These are phyloP conservation scores for Candida succiphila DNA, from an alignment of 805 yeast species.

Conservation along the genomic window DNA sequence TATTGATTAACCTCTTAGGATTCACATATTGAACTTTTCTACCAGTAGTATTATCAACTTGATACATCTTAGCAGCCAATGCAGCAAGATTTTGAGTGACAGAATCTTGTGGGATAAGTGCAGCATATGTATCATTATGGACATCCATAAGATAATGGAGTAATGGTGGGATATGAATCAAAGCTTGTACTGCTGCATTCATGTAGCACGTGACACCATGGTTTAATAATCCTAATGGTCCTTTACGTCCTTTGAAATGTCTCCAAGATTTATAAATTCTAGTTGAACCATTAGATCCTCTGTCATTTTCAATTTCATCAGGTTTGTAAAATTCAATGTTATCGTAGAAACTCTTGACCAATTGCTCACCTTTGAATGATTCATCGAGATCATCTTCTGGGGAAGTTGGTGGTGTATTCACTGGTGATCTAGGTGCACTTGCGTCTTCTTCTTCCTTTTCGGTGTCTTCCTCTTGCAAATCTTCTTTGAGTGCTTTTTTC, in stretches of 20 bases:
- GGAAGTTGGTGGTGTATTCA: conserved; percentile 1
- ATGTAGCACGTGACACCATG: conserved; percentile 96
- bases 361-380: neutral
- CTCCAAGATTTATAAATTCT: conserved; percentile 69
- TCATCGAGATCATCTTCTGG: conserved; percentile 1
- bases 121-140: conserved; percentile 38
- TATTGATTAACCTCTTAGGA: conserved; percentile 63
- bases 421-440: neutral
- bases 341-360: conserved; percentile 12
- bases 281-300: conserved; percentile 49
- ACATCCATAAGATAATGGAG: conserved; percentile 74
- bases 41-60: conserved; percentile 30
- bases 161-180: conserved; percentile 85
- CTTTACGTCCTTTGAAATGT: conserved; percentile 34
- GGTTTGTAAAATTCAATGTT: conserved; percentile 40
- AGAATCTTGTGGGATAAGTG: conserved; percentile 38
- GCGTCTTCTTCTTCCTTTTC: neutral
- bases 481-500: conserved; percentile 1
- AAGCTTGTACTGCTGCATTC: conserved; percentile 87
- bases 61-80: conserved; percentile 62
- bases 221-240: conserved; percentile 71
- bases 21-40: conserved; percentile 42
- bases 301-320: conserved; percentile 48
- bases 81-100: conserved; percentile 63
- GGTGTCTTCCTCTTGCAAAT: neutral